Evolutionary conservation across 1,284 basidiomycete species (phyloP).

Genomic region (Paramarasmius palmivorus): DNA sequence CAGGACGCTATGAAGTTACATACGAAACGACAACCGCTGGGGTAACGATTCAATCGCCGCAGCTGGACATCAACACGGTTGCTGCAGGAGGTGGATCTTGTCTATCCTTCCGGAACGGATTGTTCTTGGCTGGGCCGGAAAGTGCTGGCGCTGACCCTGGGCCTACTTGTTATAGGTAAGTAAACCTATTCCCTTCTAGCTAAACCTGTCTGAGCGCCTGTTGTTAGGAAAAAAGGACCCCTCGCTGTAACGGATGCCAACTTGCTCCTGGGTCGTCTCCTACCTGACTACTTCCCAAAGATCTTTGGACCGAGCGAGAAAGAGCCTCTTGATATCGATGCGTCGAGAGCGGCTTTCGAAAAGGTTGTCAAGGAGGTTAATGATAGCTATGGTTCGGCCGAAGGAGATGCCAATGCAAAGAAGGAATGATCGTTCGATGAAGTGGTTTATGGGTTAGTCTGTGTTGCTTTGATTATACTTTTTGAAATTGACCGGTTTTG

Average conservation of each 20-base stretch:
- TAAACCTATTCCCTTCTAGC: background rate
- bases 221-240: slow-evolving; percentile 86
- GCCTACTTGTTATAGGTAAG: slow-evolving; percentile 77
- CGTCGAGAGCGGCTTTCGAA: slow-evolving; percentile 66
- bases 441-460: slow-evolving; percentile 78
- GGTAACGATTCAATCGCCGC: slow-evolving; percentile 85
- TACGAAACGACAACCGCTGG: slow-evolving; percentile 93
- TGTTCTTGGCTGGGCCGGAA: slow-evolving; percentile 83
- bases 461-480: slow-evolving; percentile 1
- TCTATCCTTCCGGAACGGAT: slow-evolving; percentile 77
- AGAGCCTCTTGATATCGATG: slow-evolving; percentile 76
- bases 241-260: slow-evolving; percentile 89
- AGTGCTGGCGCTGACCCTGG: slow-evolving; percentile 86
- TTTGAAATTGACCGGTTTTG: background rate
- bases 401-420: slow-evolving; percentile 13
- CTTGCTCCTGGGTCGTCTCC: slow-evolving; percentile 79
- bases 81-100: slow-evolving; percentile 89
- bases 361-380: slow-evolving; percentile 71
- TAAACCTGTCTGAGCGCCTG: no score
- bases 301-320: slow-evolving; percentile 89
- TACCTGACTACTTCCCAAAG: slow-evolving; percentile 82
- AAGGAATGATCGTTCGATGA: slow-evolving; percentile 76
- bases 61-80: slow-evolving; percentile 87
- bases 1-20: slow-evolving; percentile 83
- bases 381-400: slow-evolving; percentile 39